phyloP scores from a whole-genome alignment of 75 land plant genomes.

The Pinus taeda region DNA sequence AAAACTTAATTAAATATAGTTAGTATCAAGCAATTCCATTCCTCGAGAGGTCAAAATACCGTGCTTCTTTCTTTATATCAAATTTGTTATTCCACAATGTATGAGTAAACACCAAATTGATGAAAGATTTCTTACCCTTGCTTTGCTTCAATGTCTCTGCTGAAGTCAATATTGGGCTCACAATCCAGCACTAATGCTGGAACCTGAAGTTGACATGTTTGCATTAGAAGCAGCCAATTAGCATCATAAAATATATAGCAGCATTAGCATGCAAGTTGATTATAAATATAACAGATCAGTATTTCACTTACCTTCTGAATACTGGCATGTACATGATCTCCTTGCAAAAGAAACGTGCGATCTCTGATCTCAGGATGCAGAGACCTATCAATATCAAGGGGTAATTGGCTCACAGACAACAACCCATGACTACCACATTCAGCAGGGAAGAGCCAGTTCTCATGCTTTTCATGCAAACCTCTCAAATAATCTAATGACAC shows the following conservation, averaged over 20 bases:
- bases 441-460: conserved; percentile 93
- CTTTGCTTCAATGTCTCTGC: conserved; percentile 89
- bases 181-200: conserved; percentile 95
- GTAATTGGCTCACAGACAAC: conserved; percentile 69
- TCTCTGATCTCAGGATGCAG: conserved; percentile 78
- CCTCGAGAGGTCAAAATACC: no score
- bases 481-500: conserved; percentile 84
- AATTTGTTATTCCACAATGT: no score
- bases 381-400: conserved; percentile 36
- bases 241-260: no score
- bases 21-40: no score
- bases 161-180: conserved; percentile 95
- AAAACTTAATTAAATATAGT: no score
- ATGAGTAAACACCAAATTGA: no score
- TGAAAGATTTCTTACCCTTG: conserved; percentile 54
- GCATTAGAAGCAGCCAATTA: conserved; percentile 1
- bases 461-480: conserved; percentile 96
- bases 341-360: conserved; percentile 86
- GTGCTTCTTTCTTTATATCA: no score
- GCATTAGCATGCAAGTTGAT: no score
- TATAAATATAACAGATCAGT: no score
- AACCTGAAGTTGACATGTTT: conserved; percentile 43
- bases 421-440: conserved; percentile 61
- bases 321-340: conserved; percentile 88
- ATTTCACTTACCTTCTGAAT: conserved; percentile 75